Conservation (phyloP, 352 stramenopile genomes). For the Globisporangium lucens region DNA sequence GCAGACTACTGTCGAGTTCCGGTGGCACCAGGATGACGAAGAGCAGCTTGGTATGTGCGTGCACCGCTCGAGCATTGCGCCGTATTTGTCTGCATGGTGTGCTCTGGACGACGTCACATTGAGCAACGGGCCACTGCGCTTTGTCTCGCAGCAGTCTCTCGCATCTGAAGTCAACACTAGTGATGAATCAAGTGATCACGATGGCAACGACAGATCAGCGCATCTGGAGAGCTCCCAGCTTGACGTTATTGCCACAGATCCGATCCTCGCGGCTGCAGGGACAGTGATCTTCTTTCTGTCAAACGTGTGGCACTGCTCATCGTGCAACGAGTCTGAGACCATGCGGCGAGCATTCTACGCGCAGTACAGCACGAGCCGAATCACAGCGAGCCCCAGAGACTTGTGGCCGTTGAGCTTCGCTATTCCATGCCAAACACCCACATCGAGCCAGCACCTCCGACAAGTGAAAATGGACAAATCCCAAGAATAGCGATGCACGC, state of each 20-base stretch:
- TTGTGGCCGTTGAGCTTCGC: conserved; percentile 58
- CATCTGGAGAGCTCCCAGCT: not conserved
- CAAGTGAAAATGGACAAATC: not conserved
- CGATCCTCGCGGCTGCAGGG: conserved; percentile 32
- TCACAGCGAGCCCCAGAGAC: conserved; percentile 40
- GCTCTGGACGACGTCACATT: conserved; percentile 54
- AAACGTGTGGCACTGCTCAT: conserved; percentile 71
- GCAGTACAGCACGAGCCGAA: conserved; percentile 52
- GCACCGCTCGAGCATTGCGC: conserved; percentile 37
- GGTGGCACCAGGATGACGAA: conserved; percentile 74
- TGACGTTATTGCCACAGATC: conserved; percentile 22
- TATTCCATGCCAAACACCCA: conserved; percentile 34
- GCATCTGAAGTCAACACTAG: not conserved
- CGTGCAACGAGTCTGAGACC: conserved; percentile 42
- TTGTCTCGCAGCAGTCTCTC: conserved; percentile 29
- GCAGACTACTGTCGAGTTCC: conserved; percentile 51
- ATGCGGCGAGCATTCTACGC: conserved; percentile 65
- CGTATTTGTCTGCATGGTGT: conserved; percentile 70
- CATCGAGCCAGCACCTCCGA: not conserved
- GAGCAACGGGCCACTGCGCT: conserved; percentile 54
- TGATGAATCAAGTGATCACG: not conserved
- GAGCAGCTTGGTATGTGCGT: conserved; percentile 76
- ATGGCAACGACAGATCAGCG: not conserved
- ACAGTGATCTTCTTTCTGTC: conserved; percentile 67
- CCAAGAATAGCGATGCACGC: conserved; percentile 1